Evolutionary conservation across 208 protist species (phyloP).

Genomic region (Hexamita inflata): DNA sequence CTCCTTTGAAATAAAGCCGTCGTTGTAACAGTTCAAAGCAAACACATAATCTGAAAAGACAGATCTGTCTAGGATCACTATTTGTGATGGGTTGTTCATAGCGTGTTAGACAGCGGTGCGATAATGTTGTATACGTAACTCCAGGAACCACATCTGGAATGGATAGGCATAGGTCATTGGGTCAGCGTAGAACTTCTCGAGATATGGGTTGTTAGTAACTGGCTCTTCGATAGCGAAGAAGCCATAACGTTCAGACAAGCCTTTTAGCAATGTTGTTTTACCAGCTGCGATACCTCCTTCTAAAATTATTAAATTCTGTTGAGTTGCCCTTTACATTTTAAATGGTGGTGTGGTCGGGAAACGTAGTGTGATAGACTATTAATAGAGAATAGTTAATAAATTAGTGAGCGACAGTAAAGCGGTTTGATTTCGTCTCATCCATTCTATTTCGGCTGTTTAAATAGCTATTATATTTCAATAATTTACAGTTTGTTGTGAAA

Average conservation of each 20-base stretch:
- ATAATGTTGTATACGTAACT: background rate
- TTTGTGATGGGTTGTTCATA: background rate
- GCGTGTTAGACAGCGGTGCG: background rate
- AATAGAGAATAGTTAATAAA: no score
- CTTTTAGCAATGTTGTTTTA: background rate
- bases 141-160: constrained; percentile 16
- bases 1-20: constrained; percentile 10
- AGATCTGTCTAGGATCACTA: constrained; percentile 17
- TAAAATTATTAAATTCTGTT: constrained; percentile 7
- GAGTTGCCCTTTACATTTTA: no score
- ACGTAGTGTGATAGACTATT: no score
- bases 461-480: no score
- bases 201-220: constrained; percentile 13
- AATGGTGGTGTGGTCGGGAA: no score
- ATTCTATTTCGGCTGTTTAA: no score
- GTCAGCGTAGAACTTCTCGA: constrained; percentile 16
- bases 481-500: no score
- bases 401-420: no score
- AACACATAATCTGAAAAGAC: constrained; percentile 18
- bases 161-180: background rate
- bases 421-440: no score
- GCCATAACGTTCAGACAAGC: background rate
- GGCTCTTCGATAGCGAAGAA: background rate
- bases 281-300: constrained; percentile 21
- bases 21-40: background rate